Evolutionary conservation across 1,139 yeast genomes (phyloP).

Genomic region (Oligophagozyma castellii): DNA sequence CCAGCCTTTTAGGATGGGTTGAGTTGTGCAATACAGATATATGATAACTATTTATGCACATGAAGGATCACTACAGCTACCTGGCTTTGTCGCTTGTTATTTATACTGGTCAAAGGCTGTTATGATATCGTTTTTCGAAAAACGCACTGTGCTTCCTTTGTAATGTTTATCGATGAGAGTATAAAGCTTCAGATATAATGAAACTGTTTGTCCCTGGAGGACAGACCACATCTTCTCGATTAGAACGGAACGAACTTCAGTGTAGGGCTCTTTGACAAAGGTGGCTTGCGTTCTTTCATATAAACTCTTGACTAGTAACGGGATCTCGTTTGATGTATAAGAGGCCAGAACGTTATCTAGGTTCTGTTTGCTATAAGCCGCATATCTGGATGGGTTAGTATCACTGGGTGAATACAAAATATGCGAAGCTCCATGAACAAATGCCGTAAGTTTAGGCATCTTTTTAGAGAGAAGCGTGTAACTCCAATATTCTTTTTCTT

Average conservation of each 20-base stretch:
- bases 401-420: constrained; percentile 22
- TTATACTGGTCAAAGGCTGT: constrained; percentile 28
- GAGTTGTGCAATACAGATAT: no score
- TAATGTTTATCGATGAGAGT: constrained; percentile 32
- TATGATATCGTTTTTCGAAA: constrained; percentile 31
- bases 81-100: constrained; percentile 6
- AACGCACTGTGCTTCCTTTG: constrained; percentile 28
- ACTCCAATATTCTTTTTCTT: constrained; percentile 34
- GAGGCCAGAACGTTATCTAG: constrained; percentile 42
- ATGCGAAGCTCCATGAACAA: constrained; percentile 51
- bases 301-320: constrained; percentile 40
- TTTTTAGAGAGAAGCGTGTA: constrained; percentile 38
- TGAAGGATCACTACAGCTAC: no score
- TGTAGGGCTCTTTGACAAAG: constrained; percentile 31
- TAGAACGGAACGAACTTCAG: constrained; percentile 20
- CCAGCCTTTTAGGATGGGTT: no score
- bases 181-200: constrained; percentile 29
- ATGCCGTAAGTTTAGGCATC: constrained; percentile 52
- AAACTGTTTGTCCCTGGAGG: constrained; percentile 37
- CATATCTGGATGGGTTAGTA: constrained; percentile 43
- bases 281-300: constrained; percentile 47
- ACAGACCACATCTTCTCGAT: constrained; percentile 39
- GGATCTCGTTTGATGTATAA: constrained; percentile 47
- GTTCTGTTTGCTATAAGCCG: constrained; percentile 47
- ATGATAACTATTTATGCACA: no score